Percentiles rank a stretch among this genome's conserved stretches.
Evolutionary conservation across 768 basidiomycete species (phyloP).

Genomic region (Boletus tomentosulus): DNA sequence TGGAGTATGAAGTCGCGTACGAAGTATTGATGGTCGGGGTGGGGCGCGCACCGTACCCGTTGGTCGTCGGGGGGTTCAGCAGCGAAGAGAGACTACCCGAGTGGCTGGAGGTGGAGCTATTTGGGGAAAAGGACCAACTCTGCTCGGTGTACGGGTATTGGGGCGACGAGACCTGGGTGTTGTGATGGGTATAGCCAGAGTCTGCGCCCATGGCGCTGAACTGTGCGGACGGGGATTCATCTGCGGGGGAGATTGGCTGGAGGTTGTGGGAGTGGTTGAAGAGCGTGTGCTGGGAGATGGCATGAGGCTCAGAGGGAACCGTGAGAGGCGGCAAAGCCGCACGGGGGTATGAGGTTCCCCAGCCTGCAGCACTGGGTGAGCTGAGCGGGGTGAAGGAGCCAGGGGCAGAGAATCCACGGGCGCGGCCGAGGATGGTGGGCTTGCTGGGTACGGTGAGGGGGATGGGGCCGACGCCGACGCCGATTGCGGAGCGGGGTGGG

Average conservation of each 20-base stretch:
- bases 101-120: constrained; percentile 56
- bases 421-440: constrained; percentile 45
- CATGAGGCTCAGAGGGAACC: constrained; percentile 71
- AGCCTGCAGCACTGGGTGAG: constrained; percentile 52
- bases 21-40: constrained; percentile 70
- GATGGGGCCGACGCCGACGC: constrained; percentile 64
- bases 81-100: constrained; percentile 75
- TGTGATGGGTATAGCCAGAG: constrained; percentile 30
- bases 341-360: constrained; percentile 58
- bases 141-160: constrained; percentile 65
- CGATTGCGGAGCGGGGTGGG: constrained; percentile 72
- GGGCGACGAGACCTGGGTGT: constrained; percentile 40
- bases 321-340: constrained; percentile 75
- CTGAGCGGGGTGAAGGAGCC: constrained; percentile 72
- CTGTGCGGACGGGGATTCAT: constrained; percentile 57
- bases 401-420: constrained; percentile 80
- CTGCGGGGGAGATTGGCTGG: constrained; percentile 65
- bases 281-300: constrained; percentile 52
- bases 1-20: constrained; percentile 63
- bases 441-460: constrained; percentile 50
- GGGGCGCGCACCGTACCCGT: constrained; percentile 46
- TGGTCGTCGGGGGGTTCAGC: constrained; percentile 58
- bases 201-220: constrained; percentile 38
- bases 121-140: constrained; percentile 48
- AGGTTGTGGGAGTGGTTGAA: constrained; percentile 57